These are phyloP conservation scores for Thermochaetoides dissita DNA, from an alignment of 2,329 filamentous ascomycete species.

Conservation along the genomic window DNA sequence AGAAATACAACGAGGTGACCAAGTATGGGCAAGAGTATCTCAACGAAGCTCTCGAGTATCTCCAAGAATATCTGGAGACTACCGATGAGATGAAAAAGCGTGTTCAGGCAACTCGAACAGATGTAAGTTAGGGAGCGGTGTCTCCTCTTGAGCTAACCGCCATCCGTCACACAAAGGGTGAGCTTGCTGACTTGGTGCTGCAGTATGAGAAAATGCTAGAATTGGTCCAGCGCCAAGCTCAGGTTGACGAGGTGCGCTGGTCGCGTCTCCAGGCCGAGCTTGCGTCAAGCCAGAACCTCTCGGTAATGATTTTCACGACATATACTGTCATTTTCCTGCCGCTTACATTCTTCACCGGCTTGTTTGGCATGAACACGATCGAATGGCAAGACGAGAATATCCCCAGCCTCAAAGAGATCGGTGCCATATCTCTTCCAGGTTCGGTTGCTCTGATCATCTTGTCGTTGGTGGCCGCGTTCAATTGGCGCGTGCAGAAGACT, in stretches of 20 bases:
- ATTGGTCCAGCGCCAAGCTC: conserved; percentile 52
- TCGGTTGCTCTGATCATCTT: conserved; percentile 34
- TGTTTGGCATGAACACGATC: conserved; percentile 51
- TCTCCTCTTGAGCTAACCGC: conserved; percentile 4
- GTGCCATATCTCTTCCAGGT: conserved; percentile 32
- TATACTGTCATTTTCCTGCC: conserved; percentile 51
- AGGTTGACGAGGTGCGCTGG: conserved; percentile 51
- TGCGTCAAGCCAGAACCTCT: conserved; percentile 46
- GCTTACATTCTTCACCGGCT: conserved; percentile 48
- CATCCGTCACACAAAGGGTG: background rate
- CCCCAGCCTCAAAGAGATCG: conserved; percentile 30
- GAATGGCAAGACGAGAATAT: conserved; percentile 42
- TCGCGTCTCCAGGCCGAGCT: conserved; percentile 49
- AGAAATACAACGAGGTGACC: conserved; percentile 26
- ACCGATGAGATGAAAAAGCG: conserved; percentile 43
- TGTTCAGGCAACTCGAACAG: conserved; percentile 43
- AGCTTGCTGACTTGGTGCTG: background rate
- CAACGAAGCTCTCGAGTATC: conserved; percentile 34
- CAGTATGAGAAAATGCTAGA: conserved; percentile 51
- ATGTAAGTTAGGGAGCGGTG: conserved; percentile 24
- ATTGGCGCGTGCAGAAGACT: conserved; percentile 26
- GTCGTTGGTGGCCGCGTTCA: conserved; percentile 43
- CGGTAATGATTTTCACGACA: conserved; percentile 52
- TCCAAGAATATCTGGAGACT: conserved; percentile 41
- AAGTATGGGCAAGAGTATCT: conserved; percentile 37